Evolutionary conservation across 2,329 filamentous ascomycete genomes (phyloP).

Genomic region (Fusarium bulbicola): DNA sequence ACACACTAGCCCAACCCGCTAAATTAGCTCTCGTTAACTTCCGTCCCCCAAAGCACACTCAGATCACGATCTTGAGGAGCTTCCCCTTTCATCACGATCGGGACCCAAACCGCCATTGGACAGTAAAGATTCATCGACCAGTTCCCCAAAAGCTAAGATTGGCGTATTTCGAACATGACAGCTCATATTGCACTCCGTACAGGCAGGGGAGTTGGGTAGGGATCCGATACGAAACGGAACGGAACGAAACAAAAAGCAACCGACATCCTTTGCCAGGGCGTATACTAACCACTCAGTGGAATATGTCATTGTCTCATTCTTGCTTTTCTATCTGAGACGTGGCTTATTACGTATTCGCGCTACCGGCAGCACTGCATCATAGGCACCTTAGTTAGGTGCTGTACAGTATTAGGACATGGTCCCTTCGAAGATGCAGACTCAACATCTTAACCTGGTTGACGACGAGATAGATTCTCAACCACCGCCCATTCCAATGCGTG

Average conservation of each 20-base stretch:
- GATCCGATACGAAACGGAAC: not conserved
- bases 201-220: not conserved
- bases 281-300: not conserved
- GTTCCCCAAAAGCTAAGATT: not conserved
- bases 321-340: not conserved
- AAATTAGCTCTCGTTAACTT: not conserved
- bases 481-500: slow-evolving; percentile 5
- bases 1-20: not conserved
- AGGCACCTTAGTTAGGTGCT: not conserved
- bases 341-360: not conserved
- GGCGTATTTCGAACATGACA: not conserved
- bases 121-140: not conserved
- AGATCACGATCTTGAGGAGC: not conserved
- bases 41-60: not conserved
- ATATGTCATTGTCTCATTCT: not conserved
- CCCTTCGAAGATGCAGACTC: slow-evolving; percentile 10
- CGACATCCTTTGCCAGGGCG: not conserved
- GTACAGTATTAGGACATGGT: not conserved
- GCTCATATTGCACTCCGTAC: not conserved
- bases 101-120: not conserved
- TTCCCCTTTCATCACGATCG: not conserved
- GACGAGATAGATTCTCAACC: slow-evolving; percentile 14
- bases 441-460: slow-evolving; percentile 17
- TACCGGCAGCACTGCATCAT: not conserved
- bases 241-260: slow-evolving; percentile 2